Evolutionary conservation across 2,329 filamentous ascomycete genomes (phyloP), one percentile per base, ranked within the genome.

Genomic region (Fusarium luffae): DNA sequence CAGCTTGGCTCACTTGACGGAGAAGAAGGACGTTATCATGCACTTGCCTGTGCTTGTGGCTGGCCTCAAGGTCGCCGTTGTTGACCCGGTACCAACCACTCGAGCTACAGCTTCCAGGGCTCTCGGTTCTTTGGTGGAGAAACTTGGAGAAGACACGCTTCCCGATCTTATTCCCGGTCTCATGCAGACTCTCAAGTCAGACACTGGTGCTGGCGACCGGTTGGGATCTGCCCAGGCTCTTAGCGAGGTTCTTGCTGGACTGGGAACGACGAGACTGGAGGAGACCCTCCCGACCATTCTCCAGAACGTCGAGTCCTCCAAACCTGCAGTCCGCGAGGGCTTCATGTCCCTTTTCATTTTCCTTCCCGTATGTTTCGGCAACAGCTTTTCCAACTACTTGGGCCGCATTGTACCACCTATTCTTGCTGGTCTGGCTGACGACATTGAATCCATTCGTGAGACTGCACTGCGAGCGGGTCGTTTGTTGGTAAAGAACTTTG

Each of bases 291-390:
- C 96, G 41, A 98, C 95, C 14, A 97, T 99, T 74, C 83, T 99
- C 42, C 95, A 98, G 76, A 99, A 99, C 76, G 95, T 97, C 71
- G 90, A 93, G 73, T 98, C 95, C 75, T 89, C 91, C 72, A 98
- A 97, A 81, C 79, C 96, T 19, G 90, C 94, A 57, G 93, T 99
- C 69, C 90, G 96, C 75, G 96, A 99, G 85, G 96, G 96, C 47
- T 99, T 99, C 84, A 99, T 99, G 96, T 98, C 96, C 10, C 87
- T 99, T 42, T 99, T 99, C 82, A 98, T 99, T 72, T 99, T 98
- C 87, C 89, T 99, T 83, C 96, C 96, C 14, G 96, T 97, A 55
- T 99, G 96, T 82, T 99, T 99, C 76, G 96, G 96, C 76, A 99
- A 99, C 86, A 97, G 94, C 80, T 99, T 99, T 77, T 92, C 96